Conservation (phyloP, 164 flowering plant species). For the Pachysandra terminalis region DNA sequence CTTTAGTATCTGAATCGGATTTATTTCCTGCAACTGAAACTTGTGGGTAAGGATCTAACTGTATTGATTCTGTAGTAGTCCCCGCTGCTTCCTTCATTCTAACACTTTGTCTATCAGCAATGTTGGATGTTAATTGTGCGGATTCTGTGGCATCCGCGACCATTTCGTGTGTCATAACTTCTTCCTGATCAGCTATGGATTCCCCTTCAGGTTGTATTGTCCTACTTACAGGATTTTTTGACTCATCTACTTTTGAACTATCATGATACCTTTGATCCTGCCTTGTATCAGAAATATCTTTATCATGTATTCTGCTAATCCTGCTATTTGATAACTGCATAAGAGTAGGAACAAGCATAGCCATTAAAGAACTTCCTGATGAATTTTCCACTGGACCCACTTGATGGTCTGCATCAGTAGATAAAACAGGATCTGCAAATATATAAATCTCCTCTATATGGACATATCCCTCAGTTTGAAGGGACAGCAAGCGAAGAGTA, state of each 20-base stretch:
- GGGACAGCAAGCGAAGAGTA: conserved; percentile 72
- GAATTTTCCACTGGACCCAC: conserved; percentile 23
- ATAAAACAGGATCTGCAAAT: conserved; percentile 66
- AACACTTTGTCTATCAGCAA: conserved; percentile 8
- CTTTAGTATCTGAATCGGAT: conserved; percentile 14
- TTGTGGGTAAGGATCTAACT: conserved; percentile 10
- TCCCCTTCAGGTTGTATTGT: too few relatives aligned
- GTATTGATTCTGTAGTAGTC: neutral
- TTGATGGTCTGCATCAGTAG: conserved; percentile 31
- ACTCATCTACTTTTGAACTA: conserved; percentile 7
- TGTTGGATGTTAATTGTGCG: conserved; percentile 1
- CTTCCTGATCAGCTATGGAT: conserved; percentile 3
- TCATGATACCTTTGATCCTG: conserved; percentile 15
- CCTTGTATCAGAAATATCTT: conserved; percentile 13
- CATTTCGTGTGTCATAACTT: neutral
- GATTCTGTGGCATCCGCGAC: conserved; percentile 6
- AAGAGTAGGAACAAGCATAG: conserved; percentile 82
- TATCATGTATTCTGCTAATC: conserved; percentile 20
- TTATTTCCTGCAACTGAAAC: conserved; percentile 20
- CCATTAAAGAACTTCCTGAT: conserved; percentile 60
- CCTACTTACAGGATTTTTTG: too few relatives aligned
- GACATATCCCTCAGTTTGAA: conserved; percentile 52
- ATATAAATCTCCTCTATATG: conserved; percentile 74
- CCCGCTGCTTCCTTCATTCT: conserved; percentile 2
- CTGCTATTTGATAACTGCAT: conserved; percentile 59